A percentile compares a stretch with the other conserved stretches of the same genome.
These are phyloP conservation scores for Penicillium sp. DNA, from an alignment of 2,329 filamentous ascomycete species.

Conservation along the genomic window DNA sequence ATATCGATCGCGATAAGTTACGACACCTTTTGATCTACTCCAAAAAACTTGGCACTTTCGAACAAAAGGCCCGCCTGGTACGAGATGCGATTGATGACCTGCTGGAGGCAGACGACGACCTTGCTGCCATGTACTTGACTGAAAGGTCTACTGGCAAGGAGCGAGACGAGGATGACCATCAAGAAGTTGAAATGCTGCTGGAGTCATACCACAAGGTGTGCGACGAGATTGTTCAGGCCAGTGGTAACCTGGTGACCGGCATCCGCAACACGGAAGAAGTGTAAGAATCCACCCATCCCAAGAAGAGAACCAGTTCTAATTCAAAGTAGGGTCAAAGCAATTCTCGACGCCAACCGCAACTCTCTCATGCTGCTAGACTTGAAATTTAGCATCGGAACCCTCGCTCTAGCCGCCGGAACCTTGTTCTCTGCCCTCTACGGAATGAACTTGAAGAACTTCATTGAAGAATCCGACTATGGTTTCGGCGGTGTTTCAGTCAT, in stretches of 20 bases:
- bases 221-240: conserved; percentile 95
- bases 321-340: conserved; percentile 75
- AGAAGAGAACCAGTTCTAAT: conserved; percentile 15
- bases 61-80: conserved; percentile 92
- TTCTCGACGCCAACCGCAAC: conserved; percentile 96
- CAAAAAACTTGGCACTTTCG: conserved; percentile 93
- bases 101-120: conserved; percentile 91
- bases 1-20: conserved; percentile 93
- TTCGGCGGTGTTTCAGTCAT: conserved; percentile 72
- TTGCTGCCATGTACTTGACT: conserved; percentile 91
- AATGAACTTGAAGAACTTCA: conserved; percentile 98
- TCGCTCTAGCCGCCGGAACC: conserved; percentile 91
- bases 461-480: conserved; percentile 87
- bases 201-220: conserved; percentile 98
- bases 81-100: conserved; percentile 93
- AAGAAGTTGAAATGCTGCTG: conserved; percentile 93
- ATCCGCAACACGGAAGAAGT: conserved; percentile 99
- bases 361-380: conserved; percentile 95
- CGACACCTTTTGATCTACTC: conserved; percentile 87
- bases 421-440: conserved; percentile 98
- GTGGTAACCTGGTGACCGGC: conserved; percentile 85
- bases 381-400: conserved; percentile 91
- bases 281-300: conserved; percentile 52
- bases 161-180: conserved; percentile 80
- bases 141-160: conserved; percentile 75